phyloP scores from a whole-genome alignment of 2,329 filamentous ascomycete species.

The Madurella mycetomatis region DNA sequence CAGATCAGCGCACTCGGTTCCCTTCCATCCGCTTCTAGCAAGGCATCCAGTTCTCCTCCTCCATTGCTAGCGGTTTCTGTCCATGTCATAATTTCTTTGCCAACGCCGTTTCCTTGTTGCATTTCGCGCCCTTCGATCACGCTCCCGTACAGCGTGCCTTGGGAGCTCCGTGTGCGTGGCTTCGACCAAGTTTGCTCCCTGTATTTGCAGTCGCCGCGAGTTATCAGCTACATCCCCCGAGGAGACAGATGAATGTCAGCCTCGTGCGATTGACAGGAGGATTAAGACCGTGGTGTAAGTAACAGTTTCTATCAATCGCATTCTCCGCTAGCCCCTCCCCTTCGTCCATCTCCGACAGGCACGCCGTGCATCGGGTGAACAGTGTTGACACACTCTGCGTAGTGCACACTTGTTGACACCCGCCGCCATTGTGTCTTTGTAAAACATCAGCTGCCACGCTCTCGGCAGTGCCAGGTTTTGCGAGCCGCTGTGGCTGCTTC shows the following conservation, averaged over 20 bases:
- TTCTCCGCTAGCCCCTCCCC: too few species aligned
- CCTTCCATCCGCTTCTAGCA: neutral
- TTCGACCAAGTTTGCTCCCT: neutral
- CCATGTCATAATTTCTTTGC: neutral
- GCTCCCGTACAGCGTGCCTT: neutral
- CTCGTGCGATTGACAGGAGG: neutral
- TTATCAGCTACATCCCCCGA: neutral
- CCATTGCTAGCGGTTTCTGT: neutral
- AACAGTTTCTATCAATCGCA: neutral
- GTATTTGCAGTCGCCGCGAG: neutral
- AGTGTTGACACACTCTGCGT: neutral
- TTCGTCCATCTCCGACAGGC: neutral
- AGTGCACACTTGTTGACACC: neutral
- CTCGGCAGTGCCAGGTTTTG: neutral
- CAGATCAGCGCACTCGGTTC: neutral
- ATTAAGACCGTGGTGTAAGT: constrained; percentile 8
- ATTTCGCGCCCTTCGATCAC: neutral
- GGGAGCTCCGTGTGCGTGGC: neutral
- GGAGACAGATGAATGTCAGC: neutral
- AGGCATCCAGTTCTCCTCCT: neutral
- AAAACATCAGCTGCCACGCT: neutral
- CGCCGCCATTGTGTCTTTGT: neutral
- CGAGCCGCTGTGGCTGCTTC: neutral
- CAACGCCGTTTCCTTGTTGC: neutral
- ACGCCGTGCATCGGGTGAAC: neutral